Base-by-base conservation (phyloP, 2,329 filamentous ascomycete genomes). In the Clonostachys sp. region DNA sequence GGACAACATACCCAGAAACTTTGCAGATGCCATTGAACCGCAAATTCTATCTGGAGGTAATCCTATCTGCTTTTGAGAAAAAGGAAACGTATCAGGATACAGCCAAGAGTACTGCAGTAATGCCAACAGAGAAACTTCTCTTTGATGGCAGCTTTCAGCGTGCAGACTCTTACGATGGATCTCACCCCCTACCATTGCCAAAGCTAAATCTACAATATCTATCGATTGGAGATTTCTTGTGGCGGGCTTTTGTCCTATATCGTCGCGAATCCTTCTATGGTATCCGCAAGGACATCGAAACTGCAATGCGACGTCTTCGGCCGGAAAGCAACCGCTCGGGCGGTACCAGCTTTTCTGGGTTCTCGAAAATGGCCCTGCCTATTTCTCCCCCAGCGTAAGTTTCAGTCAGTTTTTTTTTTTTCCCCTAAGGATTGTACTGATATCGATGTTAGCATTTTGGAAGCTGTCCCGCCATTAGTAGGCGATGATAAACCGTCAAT, bases 171-270 rank as follows among this genome's bases (percentile, higher is more conserved):
- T 97, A 96, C 58, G 86, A 96, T 63, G 91, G 91, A 24, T 91
- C 89, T 20, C 82, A 82, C 43, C 91, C 94, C 6, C 75, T 99
- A 49, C 89, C 94, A 4, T 83, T 99, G 41, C 94, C 94, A 4
- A 99, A 99, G 63, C 70, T 97, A 42, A 99, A 96, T 57, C 73
- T 99, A 30, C 94, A 99, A 61, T 99, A 99, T 65, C 75, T 99
- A 13, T 95, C 91, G 4, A 83, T 96, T 45, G 91, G 91, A 4
- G 94, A 99, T 65, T 99, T 99, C 57, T 71, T 99, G n/a, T 99
- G 91, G 91, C 82, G 95, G 52, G 91, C 92, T 0, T 86, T 97
- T 58, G 78, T 95, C 13, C 73, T 99, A 9, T 94, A 96, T 62
- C 84, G 92, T 39, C 88, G 86, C 49, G 94, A 99, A 65, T 81